Evolutionary conservation across 306 rosid species (phyloP).

Genomic region (Rosa persica): DNA sequence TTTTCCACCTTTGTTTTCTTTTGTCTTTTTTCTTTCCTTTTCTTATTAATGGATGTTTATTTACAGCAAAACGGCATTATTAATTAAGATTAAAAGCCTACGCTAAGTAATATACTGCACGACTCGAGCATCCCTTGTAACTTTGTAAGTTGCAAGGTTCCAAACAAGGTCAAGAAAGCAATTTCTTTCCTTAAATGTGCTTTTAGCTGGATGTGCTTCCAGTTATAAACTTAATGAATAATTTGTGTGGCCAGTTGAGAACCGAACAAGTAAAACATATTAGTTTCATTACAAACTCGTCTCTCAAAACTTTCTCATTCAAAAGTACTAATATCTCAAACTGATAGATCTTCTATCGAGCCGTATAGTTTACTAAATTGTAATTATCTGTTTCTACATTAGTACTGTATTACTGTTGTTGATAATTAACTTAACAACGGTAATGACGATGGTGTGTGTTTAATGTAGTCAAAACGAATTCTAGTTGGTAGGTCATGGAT

Average conservation of each 20-base stretch:
- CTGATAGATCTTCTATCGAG: background rate
- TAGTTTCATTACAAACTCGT: too few relatives aligned
- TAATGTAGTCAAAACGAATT: slow-evolving; percentile 4
- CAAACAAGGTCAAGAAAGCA: background rate
- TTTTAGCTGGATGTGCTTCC: background rate
- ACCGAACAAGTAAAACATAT: background rate
- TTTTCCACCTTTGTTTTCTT: background rate
- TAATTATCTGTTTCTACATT: too few relatives aligned
- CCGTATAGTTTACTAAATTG: too few relatives aligned
- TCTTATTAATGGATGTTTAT: background rate
- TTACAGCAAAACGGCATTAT: background rate
- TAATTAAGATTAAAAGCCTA: background rate
- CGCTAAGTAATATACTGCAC: background rate
- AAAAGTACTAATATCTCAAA: too few relatives aligned
- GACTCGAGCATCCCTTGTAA: background rate
- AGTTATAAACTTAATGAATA: too few relatives aligned
- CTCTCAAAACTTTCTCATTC: too few relatives aligned
- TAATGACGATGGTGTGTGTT: background rate
- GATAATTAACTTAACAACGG: background rate
- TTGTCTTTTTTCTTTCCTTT: background rate
- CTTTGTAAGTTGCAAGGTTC: background rate
- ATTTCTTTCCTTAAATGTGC: background rate
- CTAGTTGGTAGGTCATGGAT: background rate
- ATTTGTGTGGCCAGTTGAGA: too few relatives aligned
- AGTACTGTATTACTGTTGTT: background rate